Evolutionary conservation across 192 early-diverging fungal genomes (phyloP).

Genomic region (Pilaira anomala): DNA sequence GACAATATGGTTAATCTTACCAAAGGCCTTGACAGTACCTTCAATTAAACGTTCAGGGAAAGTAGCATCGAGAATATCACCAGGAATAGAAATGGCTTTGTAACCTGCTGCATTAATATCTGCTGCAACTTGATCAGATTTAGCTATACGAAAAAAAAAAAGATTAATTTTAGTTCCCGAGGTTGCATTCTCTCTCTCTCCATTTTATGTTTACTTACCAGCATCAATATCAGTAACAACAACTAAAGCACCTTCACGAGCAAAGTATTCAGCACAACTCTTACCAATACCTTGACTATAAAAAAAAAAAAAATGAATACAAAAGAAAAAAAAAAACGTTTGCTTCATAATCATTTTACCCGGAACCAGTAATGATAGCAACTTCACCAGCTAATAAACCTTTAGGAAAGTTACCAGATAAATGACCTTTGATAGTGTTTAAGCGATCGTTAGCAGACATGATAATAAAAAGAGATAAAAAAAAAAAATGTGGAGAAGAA

Average conservation of each 20-base stretch:
- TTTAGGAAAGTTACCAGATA: slow-evolving; percentile 44
- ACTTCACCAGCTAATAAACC: slow-evolving; percentile 58
- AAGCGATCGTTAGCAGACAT: slow-evolving; percentile 42
- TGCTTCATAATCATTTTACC: slow-evolving; percentile 36
- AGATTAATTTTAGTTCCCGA: neutral
- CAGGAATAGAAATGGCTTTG: slow-evolving; percentile 78
- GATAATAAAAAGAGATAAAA: neutral
- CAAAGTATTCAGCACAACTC: slow-evolving; percentile 86
- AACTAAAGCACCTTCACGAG: slow-evolving; percentile 81
- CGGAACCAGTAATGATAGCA: slow-evolving; percentile 63
- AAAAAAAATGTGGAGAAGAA: slow-evolving; percentile 6
- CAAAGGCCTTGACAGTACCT: slow-evolving; percentile 61
- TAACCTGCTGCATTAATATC: slow-evolving; percentile 81
- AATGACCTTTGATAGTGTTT: slow-evolving; percentile 37
- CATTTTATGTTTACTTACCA: slow-evolving; percentile 28
- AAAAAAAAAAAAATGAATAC: neutral
- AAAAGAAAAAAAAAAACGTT: too few relatives aligned
- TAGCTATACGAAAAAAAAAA: slow-evolving; percentile 36
- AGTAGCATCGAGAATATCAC: slow-evolving; percentile 52
- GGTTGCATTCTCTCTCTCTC: too few relatives aligned
- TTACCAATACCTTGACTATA: slow-evolving; percentile 78
- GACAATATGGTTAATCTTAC: slow-evolving; percentile 79
- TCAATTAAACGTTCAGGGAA: slow-evolving; percentile 57
- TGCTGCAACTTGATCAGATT: slow-evolving; percentile 76
- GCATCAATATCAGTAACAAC: slow-evolving; percentile 93